A percentile compares a stretch with the other conserved stretches of the same genome.
Evolutionary conservation across 2,329 filamentous ascomycete species (phyloP).

Genomic region (Scedosporium aurantiacum): DNA sequence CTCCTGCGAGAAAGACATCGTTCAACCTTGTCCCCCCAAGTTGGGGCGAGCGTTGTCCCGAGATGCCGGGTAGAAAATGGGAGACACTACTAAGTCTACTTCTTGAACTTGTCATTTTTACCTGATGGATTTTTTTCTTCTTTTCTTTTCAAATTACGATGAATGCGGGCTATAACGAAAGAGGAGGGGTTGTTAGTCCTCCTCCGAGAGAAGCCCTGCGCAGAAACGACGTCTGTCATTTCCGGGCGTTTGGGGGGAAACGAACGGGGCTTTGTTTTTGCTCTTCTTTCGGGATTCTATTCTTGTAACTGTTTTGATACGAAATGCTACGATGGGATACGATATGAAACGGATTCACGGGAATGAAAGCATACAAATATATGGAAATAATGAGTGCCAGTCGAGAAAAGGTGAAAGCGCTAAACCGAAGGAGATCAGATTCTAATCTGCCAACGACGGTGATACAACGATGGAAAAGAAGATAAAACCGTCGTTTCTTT

Average conservation of each 20-base stretch:
- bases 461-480: not conserved
- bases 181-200: not conserved
- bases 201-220: not conserved
- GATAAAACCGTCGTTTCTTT: not conserved
- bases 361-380: not conserved
- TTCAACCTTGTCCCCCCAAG: too few species aligned
- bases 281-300: not conserved
- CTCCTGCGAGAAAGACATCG: too few species aligned
- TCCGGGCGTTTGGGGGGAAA: not conserved
- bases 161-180: too few species aligned
- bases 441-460: not conserved
- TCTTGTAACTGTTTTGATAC: not conserved
- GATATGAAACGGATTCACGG: not conserved
- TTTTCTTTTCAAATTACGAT: too few species aligned
- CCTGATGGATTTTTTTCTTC: too few species aligned
- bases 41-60: too few species aligned
- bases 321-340: not conserved
- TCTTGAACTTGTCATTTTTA: too few species aligned
- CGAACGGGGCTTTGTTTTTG: not conserved
- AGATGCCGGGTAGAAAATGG: too few species aligned
- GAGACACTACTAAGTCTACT: too few species aligned
- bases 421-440: too few species aligned
- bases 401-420: too few species aligned
- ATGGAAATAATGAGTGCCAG: not conserved
- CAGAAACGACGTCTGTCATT: not conserved